Conservation (phyloP, 768 basidiomycete genomes). For the Lactarius akahatsu region DNA sequence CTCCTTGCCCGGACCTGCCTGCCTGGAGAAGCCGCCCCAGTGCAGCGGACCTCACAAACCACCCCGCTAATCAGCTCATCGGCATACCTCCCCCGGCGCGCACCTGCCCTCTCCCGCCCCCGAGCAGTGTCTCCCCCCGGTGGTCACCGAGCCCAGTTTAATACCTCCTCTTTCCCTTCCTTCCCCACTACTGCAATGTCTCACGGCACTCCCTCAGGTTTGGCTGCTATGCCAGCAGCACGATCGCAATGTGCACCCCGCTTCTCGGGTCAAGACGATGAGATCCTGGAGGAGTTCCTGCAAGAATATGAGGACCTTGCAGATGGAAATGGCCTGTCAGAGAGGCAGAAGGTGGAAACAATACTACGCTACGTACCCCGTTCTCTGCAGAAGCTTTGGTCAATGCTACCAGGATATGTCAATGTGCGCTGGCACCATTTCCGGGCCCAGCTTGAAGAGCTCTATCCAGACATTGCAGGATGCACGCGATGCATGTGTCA, state of each 20-base stretch:
- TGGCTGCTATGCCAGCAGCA: not conserved
- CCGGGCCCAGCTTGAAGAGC: not conserved
- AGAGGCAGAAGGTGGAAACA: not conserved
- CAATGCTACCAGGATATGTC: not conserved
- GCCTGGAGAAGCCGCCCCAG: no score
- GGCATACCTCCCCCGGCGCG: no score
- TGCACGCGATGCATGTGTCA: not conserved
- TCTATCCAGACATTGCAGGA: not conserved
- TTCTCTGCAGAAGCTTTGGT: not conserved
- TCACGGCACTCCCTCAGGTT: not conserved
- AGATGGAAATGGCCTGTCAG: not conserved
- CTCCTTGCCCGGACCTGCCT: no score
- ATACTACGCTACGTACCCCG: not conserved
- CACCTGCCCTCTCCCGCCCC: no score
- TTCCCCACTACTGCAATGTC: not conserved
- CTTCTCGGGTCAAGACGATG: not conserved
- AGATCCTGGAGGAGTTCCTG: not conserved
- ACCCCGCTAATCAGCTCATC: no score
- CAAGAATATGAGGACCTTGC: not conserved
- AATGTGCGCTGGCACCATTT: not conserved
- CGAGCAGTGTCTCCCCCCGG: no score
- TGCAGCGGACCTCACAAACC: no score
- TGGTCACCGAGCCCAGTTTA: not conserved
- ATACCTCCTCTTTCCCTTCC: not conserved
- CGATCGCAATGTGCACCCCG: not conserved